Evolutionary conservation across 805 yeast species (phyloP).

Genomic region (Wickerhamomyces tratensis): DNA sequence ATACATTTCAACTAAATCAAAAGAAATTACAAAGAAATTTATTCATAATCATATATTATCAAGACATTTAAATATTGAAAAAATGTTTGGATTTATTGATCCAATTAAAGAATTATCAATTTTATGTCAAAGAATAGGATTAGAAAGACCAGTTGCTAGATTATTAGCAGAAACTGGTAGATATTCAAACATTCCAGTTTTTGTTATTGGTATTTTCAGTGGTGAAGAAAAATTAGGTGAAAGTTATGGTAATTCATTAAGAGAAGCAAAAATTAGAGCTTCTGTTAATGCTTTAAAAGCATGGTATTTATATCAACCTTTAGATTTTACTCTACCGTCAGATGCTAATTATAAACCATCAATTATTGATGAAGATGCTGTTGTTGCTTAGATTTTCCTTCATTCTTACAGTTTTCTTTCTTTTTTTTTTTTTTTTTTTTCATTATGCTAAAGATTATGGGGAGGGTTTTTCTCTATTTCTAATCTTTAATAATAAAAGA

Average conservation of each 20-base stretch:
- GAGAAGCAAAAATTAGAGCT: conserved; percentile 89
- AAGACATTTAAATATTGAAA: conserved; percentile 66
- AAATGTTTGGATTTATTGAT: conserved; percentile 71
- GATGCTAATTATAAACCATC: conserved; percentile 32
- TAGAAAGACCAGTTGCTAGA: conserved; percentile 70
- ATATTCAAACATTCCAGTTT: conserved; percentile 71
- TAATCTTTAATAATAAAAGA: too few species aligned
- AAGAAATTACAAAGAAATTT: conserved; percentile 48
- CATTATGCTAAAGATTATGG: too few species aligned
- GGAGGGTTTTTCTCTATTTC: too few species aligned
- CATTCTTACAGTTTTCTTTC: too few species aligned
- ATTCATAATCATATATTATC: conserved; percentile 69
- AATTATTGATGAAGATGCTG: conserved; percentile 34
- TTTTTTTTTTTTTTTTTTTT: too few species aligned
- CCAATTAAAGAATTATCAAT: conserved; percentile 80
- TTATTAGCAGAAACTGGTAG: conserved; percentile 93
- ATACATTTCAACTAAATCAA: conserved; percentile 60
- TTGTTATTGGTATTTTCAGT: conserved; percentile 83
- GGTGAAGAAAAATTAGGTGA: conserved; percentile 83
- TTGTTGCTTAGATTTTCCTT: conserved; percentile 23
- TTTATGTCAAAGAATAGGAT: conserved; percentile 65
- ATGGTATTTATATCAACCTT: conserved; percentile 87
- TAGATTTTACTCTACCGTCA: conserved; percentile 53
- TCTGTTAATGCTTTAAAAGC: conserved; percentile 84
- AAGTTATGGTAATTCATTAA: conserved; percentile 84